Evolutionary conservation across 192 early-diverging fungal genomes (phyloP), one percentile per base, ranked within the genome.

Genomic region (Entomortierella beljakovae): DNA sequence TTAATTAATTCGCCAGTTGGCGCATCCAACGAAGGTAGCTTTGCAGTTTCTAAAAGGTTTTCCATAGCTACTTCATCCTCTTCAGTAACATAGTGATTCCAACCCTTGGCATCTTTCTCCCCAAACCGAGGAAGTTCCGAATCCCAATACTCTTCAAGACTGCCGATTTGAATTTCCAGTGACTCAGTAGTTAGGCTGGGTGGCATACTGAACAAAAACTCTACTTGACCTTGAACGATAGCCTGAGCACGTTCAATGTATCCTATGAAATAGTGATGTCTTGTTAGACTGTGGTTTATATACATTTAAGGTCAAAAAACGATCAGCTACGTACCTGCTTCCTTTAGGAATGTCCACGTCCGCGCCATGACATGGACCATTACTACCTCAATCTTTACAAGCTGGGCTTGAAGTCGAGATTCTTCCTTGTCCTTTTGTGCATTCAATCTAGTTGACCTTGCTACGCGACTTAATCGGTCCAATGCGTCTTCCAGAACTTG

Each of bases 281-380:
- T n/a, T n/a, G n/a, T n/a, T n/a, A n/a, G n/a, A n/a, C n/a, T n/a
- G n/a, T n/a, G n/a, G n/a, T n/a, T n/a, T n/a, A n/a, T n/a, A n/a
- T n/a, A n/a, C n/a, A n/a, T n/a, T n/a, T n/a, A n/a, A n/a, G n/a
- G n/a, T n/a, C n/a, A n/a, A n/a, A n/a, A n/a, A n/a, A n/a, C n/a
- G n/a, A n/a, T n/a, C n/a, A n/a, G n/a, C n/a, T n/a, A 1, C 61
- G 23, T 81, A 88, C 87, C 88, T 69, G 83, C 81, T 68, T 89
- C 81, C 38, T 84, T 85, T 48, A 89, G 55, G 62, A 89, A 88
- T 2, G 82, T 57, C 60, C 86, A 87, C 0, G 71, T 57, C 40
- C 88, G 70, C 8, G 82, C 48, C 20, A 88, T 68, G 6, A 88
- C 53, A 50, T 88, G 86, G 6, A 89, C 77, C 79, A 89, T 84